A percentile compares a stretch with the other conserved stretches of the same genome.
phyloP scores from a whole-genome alignment of 2,329 filamentous ascomycete species.

The Coleophoma eucalyptorum region DNA sequence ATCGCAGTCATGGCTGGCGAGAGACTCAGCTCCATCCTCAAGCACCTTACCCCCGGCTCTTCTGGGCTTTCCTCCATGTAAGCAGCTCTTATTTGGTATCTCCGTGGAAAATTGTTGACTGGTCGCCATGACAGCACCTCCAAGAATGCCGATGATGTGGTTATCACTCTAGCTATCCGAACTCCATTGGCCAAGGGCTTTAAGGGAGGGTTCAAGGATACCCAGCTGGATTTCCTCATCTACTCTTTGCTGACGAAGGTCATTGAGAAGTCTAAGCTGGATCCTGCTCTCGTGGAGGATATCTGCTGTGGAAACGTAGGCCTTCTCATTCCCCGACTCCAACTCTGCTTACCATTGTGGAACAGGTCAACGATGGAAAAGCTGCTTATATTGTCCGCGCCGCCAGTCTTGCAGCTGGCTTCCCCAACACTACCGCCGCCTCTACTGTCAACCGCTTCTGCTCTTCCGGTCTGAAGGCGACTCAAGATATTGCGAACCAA shows the following conservation, averaged over 20 bases:
- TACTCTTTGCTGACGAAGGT: constrained; percentile 80
- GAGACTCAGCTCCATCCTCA: constrained; percentile 82
- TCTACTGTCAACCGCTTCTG: constrained; percentile 93
- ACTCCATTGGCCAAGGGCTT: constrained; percentile 84
- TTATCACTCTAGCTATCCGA: constrained; percentile 88
- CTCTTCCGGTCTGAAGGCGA: constrained; percentile 91
- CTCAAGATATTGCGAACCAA: constrained; percentile 89
- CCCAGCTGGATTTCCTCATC: constrained; percentile 79
- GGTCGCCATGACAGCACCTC: constrained; percentile 57
- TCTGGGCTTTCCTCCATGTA: constrained; percentile 75
- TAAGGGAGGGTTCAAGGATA: constrained; percentile 96
- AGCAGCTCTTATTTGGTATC: constrained; percentile 30
- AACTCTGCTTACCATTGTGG: not conserved
- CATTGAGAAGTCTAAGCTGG: constrained; percentile 67
- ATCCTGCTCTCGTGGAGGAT: constrained; percentile 81
- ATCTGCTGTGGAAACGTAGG: constrained; percentile 88
- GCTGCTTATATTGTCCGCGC: constrained; percentile 90
- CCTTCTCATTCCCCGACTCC: constrained; percentile 7
- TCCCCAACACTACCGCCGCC: constrained; percentile 82
- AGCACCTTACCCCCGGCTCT: constrained; percentile 74
- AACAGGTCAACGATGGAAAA: constrained; percentile 75
- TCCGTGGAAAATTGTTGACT: constrained; percentile 18
- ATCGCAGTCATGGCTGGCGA: constrained; percentile 65
- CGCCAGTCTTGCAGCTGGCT: constrained; percentile 84
- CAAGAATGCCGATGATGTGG: constrained; percentile 93